Base-by-base conservation (phyloP, 2,329 filamentous ascomycete species). In the Sclerotinia nivalis region DNA sequence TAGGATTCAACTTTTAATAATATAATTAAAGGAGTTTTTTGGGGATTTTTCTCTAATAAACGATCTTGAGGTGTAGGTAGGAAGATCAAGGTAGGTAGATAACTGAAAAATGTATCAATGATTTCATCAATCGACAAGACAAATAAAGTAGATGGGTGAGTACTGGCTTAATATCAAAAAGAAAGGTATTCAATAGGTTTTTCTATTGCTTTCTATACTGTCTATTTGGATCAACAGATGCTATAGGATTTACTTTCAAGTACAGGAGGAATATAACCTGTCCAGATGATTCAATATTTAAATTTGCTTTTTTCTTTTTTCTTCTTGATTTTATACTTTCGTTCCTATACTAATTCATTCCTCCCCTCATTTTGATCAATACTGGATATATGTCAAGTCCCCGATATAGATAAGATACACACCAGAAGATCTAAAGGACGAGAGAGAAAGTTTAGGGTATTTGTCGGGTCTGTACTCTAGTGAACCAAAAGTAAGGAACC, bases 391-490 rank as follows among this genome's bases (percentile, higher is more conserved):
- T 37, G 37, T 40, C 55, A 37, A 40, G 13, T 59, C 13, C 56
- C 56, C 55, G 22, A 58, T 58, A n/a, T 8, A 40, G 55, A 58
- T 58, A 58, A 58, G 55, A 58, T 58, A 37, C 1, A 40, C 55
- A 6, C 34, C 40, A 25, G 22, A 58, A 40, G 34, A 58, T 58
- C 55, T 13, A 22, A 15, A 37, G 54, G 54, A 37, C 31, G n/a
- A 37, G 54, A 34, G 45, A 31, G 45, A 60, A 31, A 47, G n/a
- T 60, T 47, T 31, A 25, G 58, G 58, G 40, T 47, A 49, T 61
- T n/a, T 47, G 25, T 61, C 59, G 59, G 25, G 59, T 49, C 1
- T 49, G 59, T 49, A 6, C 59, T 45, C 25, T 28, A 37, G 20
- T 22, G 10, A 58, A 40, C 55, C 55, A 40, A 58, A 40, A 22